Percentiles rank a stretch among this genome's conserved stretches.
Conservation (phyloP, 2,329 filamentous ascomycete species). For the Sphaerulina musiva region DNA sequence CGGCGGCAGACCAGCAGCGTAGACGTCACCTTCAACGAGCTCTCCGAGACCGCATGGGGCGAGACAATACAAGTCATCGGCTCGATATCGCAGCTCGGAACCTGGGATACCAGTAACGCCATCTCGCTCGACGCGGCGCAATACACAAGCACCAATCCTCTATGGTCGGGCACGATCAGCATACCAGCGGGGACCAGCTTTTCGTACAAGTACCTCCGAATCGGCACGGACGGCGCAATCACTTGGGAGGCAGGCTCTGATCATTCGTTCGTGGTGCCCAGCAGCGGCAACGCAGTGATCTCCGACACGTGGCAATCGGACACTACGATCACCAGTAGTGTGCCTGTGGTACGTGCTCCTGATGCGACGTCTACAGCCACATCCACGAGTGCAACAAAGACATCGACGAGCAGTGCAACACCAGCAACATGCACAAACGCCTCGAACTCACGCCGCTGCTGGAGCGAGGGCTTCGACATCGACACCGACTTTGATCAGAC, state of each 20-base stretch:
- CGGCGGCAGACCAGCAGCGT: constrained; percentile 35
- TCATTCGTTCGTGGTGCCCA: constrained; percentile 38
- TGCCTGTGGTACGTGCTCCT: background rate
- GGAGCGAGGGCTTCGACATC: constrained; percentile 28
- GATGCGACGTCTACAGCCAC: background rate
- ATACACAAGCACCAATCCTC: constrained; percentile 54
- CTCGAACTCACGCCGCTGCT: constrained; percentile 26
- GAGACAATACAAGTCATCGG: constrained; percentile 62
- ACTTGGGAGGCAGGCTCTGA: constrained; percentile 59
- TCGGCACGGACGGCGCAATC: constrained; percentile 49
- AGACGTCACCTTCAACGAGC: constrained; percentile 57
- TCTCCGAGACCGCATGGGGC: constrained; percentile 53
- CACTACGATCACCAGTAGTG: constrained; percentile 9
- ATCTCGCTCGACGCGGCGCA: constrained; percentile 51
- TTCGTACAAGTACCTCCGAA: constrained; percentile 56
- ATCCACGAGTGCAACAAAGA: constrained; percentile 7
- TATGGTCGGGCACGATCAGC: constrained; percentile 55
- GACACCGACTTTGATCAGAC: constrained; percentile 33
- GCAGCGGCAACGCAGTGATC: constrained; percentile 31
- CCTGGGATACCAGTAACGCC: constrained; percentile 52
- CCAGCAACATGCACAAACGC: constrained; percentile 28
- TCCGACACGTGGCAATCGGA: constrained; percentile 36
- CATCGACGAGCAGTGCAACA: constrained; percentile 15
- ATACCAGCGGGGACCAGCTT: constrained; percentile 52
- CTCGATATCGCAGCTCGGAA: constrained; percentile 52